phyloP scores from a whole-genome alignment of 2,329 filamentous ascomycete species.

The Aspergillus transmontanensis region DNA sequence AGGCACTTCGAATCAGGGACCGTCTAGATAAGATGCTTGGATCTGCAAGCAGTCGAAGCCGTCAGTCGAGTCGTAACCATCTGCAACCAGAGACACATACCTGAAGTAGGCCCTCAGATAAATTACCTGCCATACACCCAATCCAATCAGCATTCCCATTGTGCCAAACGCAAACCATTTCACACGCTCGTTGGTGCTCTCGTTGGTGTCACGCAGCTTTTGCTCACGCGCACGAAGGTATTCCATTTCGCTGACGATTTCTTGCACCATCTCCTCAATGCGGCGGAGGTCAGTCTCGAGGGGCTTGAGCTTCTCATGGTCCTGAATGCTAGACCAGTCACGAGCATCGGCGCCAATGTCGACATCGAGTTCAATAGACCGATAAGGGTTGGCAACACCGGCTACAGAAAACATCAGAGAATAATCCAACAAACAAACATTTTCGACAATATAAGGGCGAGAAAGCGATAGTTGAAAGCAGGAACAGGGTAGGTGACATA shows the following conservation, averaged over 20 bases:
- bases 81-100: conserved; percentile 43
- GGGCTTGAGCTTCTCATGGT: conserved; percentile 95
- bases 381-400: conserved; percentile 54
- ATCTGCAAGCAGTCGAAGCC: conserved; percentile 45
- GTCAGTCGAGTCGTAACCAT: conserved; percentile 3
- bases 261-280: conserved; percentile 85
- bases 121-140: conserved; percentile 96
- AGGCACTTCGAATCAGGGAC: conserved; percentile 5
- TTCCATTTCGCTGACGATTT: conserved; percentile 94
- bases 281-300: conserved; percentile 91
- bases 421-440: background rate
- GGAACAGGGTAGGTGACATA: conserved; percentile 50
- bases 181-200: conserved; percentile 97
- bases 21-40: conserved; percentile 68
- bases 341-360: conserved; percentile 97
- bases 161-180: conserved; percentile 98
- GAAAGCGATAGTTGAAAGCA: background rate
- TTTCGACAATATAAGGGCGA: background rate
- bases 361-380: conserved; percentile 86
- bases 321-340: conserved; percentile 96
- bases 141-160: conserved; percentile 82
- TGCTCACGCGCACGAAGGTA: conserved; percentile 89
- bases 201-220: conserved; percentile 96
- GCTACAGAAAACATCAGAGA: conserved; percentile 24
- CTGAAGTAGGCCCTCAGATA: conserved; percentile 98